Conservation (phyloP, 2,329 filamentous ascomycete species). For the Penicillium sp. region DNA sequence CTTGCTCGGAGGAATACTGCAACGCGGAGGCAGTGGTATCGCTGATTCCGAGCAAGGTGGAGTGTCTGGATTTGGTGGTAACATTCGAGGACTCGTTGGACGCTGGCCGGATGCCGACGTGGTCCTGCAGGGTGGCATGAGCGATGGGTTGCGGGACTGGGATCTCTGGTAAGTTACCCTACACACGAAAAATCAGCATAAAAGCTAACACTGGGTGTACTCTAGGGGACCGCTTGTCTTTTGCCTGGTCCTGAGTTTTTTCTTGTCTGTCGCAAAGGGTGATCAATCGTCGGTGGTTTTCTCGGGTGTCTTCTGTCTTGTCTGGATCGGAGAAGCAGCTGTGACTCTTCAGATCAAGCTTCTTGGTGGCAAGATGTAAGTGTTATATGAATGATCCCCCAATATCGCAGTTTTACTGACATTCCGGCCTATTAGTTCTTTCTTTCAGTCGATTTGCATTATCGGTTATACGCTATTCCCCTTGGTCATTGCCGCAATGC, state of each 20-base stretch:
- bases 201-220: slow-evolving; percentile 2
- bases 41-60: slow-evolving; percentile 59
- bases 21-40: slow-evolving; percentile 53
- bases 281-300: slow-evolving; percentile 88
- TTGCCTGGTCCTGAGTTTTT: slow-evolving; percentile 80
- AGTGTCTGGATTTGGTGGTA: slow-evolving; percentile 46
- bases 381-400: slow-evolving; percentile 22
- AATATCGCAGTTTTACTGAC: slow-evolving; percentile 19
- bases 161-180: slow-evolving; percentile 69
- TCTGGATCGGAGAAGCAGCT: slow-evolving; percentile 95
- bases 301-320: slow-evolving; percentile 91
- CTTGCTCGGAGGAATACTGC: slow-evolving; percentile 68
- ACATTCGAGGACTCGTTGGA: slow-evolving; percentile 56
- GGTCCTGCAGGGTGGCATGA: slow-evolving; percentile 71
- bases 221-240: slow-evolving; percentile 85
- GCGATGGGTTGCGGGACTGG: slow-evolving; percentile 89
- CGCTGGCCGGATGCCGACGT: slow-evolving; percentile 67
- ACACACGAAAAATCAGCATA: not conserved
- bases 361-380: slow-evolving; percentile 93
- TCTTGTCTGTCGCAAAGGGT: slow-evolving; percentile 76
- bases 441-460: slow-evolving; percentile 95
- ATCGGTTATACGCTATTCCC: slow-evolving; percentile 99
- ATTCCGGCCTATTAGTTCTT: slow-evolving; percentile 62
- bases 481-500: slow-evolving; percentile 83
- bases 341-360: slow-evolving; percentile 98